Base-by-base conservation (phyloP, 176 grass and related monocot species). In the Olyra latifolia region DNA sequence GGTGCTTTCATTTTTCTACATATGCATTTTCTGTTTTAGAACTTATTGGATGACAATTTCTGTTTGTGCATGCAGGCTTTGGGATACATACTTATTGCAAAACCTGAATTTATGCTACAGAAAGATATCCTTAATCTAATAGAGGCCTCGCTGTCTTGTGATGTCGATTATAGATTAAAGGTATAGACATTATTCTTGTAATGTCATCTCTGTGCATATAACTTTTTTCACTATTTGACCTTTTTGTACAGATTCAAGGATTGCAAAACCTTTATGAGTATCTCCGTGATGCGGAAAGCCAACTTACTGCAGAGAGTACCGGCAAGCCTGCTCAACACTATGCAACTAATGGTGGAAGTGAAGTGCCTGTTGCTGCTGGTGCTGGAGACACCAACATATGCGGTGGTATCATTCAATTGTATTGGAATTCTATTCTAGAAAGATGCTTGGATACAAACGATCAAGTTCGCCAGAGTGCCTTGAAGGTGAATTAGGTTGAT, bases 341-440 rank as follows among this genome's bases (percentile, higher is more conserved):
- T 87, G 61, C 63, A 75, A 72, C 80, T 84, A 71, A 82, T 57
- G 78, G 81, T 86, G 78, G 74, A 83, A 95, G 66, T 86, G 70
- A 84, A 86, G 97, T 99, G 68, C 88, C 97, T 88, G 92, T 93
- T 72, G 97, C 93, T 90, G 97, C 97, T 72, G 97, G 97, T 82
- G 97, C 97, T 41, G 97, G 97, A 71, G 97, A 99, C 72, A 99
- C 97, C 32, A 99, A 99, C 77, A 99, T 96, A 62, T 99, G 97
- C 38, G 97, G 97, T 82, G 97, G 97, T 87, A 99, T 99, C 84
- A 87, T 96, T 71, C 97, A 99, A 61, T 77, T 99, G 75, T 99
- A 99, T 76, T 99, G 97, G 97, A 87, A 76, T 75, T 86, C 79
- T 87, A 91, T 99, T 93, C 87, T 99, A 80, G 88, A 91, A 84